A percentile compares a stretch with the other conserved stretches of the same genome.
These are phyloP conservation scores for Solanum etuberosum DNA, from an alignment of 257 asterid species.

Conservation along the genomic window DNA sequence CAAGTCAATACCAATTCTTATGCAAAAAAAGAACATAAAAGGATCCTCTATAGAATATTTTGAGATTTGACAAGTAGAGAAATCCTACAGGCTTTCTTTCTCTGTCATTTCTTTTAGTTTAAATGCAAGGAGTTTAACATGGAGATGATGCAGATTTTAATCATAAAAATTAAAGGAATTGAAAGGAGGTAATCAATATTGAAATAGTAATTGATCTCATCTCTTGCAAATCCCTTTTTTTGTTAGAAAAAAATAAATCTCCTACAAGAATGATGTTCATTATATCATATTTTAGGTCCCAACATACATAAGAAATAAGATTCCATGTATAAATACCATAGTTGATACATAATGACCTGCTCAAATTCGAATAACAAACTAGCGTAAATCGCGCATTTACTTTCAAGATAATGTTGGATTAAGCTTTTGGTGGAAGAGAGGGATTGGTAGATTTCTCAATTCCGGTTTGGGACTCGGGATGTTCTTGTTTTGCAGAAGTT, in stretches of 20 bases:
- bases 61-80: background rate
- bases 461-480: constrained; percentile 11
- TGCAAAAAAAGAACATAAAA: background rate
- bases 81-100: background rate
- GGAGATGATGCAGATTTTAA: background rate
- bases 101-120: background rate
- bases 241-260: background rate
- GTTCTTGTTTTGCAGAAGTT: background rate
- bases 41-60: background rate
- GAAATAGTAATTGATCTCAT: background rate
- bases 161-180: background rate
- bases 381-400: background rate
- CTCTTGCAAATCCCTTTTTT: background rate
- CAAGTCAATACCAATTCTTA: background rate
- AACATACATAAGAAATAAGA: background rate
- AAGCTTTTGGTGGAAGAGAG: constrained; percentile 28
- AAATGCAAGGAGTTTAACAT: background rate
- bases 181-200: background rate
- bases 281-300: background rate
- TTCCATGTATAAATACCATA: background rate
- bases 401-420: constrained; percentile 11
- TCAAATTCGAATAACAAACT: background rate
- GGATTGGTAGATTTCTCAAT: constrained; percentile 12
- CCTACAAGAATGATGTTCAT: background rate
- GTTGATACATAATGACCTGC: background rate